phyloP scores from a whole-genome alignment of 768 basidiomycete genomes.

The Mycena floridula region DNA sequence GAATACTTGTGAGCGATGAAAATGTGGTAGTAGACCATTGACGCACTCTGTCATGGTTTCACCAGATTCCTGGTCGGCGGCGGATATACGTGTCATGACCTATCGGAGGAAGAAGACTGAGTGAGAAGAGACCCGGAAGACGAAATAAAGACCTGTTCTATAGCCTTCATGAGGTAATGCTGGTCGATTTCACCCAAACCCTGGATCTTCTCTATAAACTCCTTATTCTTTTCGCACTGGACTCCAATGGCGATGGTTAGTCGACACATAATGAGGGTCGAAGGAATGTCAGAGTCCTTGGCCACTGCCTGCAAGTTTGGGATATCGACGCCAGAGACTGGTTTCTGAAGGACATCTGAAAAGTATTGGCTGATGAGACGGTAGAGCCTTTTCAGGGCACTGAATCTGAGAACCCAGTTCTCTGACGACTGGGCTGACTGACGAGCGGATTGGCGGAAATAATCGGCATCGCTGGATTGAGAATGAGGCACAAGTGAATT shows the following conservation, averaged over 20 bases:
- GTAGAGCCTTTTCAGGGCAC: slow-evolving; percentile 77
- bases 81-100: slow-evolving; percentile 72
- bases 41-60: slow-evolving; percentile 79
- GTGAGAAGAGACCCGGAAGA: not conserved
- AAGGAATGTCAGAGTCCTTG: slow-evolving; percentile 60
- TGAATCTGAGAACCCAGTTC: slow-evolving; percentile 88
- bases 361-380: slow-evolving; percentile 87
- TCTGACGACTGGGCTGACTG: slow-evolving; percentile 61
- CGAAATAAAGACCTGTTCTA: slow-evolving; percentile 68
- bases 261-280: slow-evolving; percentile 71
- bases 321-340: slow-evolving; percentile 71
- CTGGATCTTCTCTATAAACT: slow-evolving; percentile 87
- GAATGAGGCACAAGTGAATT: slow-evolving; percentile 2
- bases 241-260: slow-evolving; percentile 82
- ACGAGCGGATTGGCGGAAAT: slow-evolving; percentile 63
- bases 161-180: slow-evolving; percentile 87
- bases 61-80: slow-evolving; percentile 39
- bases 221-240: slow-evolving; percentile 83
- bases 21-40: slow-evolving; percentile 2
- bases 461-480: slow-evolving; percentile 60
- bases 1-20: slow-evolving; percentile 12
- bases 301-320: slow-evolving; percentile 86
- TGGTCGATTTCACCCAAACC: slow-evolving; percentile 77
- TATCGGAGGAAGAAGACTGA: slow-evolving; percentile 18
- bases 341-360: slow-evolving; percentile 76